Percentiles rank a stretch among this genome's conserved stretches.
These are phyloP conservation scores for Tricharina praecox DNA, from an alignment of 495 filamentous ascomycete species.

Conservation along the genomic window DNA sequence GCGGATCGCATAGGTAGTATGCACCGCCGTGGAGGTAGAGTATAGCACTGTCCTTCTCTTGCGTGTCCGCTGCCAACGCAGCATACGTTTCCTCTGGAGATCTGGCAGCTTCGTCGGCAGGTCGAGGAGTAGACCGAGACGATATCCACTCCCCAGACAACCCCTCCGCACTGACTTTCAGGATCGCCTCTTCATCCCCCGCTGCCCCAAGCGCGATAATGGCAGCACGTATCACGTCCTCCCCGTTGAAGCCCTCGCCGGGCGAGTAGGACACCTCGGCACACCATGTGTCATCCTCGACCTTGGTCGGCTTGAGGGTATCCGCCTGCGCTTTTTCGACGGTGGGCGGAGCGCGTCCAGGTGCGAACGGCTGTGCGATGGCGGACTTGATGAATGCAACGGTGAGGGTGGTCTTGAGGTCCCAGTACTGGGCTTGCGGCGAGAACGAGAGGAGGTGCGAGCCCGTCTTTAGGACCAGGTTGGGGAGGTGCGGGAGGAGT, in stretches of 20 bases:
- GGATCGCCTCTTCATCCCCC: constrained; percentile 35
- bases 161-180: constrained; percentile 33
- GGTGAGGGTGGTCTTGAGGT: constrained; percentile 58
- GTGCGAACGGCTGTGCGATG: constrained; percentile 29
- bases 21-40: constrained; percentile 85
- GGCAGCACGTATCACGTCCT: constrained; percentile 41
- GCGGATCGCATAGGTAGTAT: constrained; percentile 19
- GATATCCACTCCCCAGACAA: constrained; percentile 68
- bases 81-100: neutral
- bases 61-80: neutral
- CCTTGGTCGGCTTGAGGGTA: constrained; percentile 42
- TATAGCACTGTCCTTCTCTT: constrained; percentile 37
- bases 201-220: constrained; percentile 35
- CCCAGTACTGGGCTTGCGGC: constrained; percentile 52
- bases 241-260: constrained; percentile 38
- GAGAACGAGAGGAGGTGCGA: constrained; percentile 48
- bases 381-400: constrained; percentile 53
- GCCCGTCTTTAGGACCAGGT: constrained; percentile 13
- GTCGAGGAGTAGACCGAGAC: neutral
- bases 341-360: constrained; percentile 27
- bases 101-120: neutral
- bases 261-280: constrained; percentile 42
- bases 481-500: constrained; percentile 15
- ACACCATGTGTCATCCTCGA: constrained; percentile 72
- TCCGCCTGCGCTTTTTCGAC: constrained; percentile 48